These are phyloP conservation scores for Secale cereale DNA, from an alignment of 176 grass and related monocot genomes.

Conservation along the genomic window DNA sequence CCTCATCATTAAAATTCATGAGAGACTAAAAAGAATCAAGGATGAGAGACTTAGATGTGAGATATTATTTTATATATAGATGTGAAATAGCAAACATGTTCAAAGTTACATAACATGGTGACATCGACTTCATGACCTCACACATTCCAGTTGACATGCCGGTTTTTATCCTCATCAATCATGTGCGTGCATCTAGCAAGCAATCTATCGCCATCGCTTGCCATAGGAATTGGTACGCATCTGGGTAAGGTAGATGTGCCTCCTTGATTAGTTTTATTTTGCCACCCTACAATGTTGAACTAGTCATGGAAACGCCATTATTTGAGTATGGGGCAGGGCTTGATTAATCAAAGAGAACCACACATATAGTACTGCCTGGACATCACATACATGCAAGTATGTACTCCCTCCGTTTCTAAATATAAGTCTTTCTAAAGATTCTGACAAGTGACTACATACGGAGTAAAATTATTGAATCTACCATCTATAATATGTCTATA, in stretches of 20 bases:
- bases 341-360: neutral
- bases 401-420: too few relatives aligned
- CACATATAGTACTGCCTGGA: neutral
- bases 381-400: constrained; percentile 13
- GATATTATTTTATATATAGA: too few relatives aligned
- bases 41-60: too few relatives aligned
- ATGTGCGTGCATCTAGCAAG: constrained; percentile 19
- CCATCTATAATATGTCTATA: too few relatives aligned
- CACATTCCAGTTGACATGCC: constrained; percentile 6
- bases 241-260: neutral
- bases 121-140: constrained; percentile 24
- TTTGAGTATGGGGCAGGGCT: neutral
- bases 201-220: neutral
- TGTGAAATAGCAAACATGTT: too few relatives aligned
- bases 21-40: too few relatives aligned
- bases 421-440: too few relatives aligned
- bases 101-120: neutral
- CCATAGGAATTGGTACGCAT: neutral
- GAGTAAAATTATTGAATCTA: too few relatives aligned
- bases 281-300: neutral
- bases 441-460: too few relatives aligned
- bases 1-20: too few relatives aligned
- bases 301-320: neutral
- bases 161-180: constrained; percentile 4
- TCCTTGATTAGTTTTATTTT: neutral